Evolutionary conservation across 2,329 filamentous ascomycete genomes (phyloP).

Genomic region (Paraphoma chrysanthemicola): DNA sequence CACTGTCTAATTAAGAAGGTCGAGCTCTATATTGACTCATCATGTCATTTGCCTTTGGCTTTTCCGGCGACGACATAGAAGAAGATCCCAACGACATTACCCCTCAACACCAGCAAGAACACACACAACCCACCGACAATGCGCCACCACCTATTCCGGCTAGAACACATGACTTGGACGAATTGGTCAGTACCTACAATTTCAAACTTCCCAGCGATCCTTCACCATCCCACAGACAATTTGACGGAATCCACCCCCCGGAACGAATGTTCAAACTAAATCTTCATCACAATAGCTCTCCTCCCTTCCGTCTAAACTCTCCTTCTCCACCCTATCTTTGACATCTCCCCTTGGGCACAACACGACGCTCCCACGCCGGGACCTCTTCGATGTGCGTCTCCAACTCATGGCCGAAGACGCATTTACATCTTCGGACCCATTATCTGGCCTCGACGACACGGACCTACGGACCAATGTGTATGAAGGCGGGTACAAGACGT

Average conservation of each 20-base stretch:
- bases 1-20: not conserved
- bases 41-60: slow-evolving; percentile 63
- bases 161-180: slow-evolving; percentile 53
- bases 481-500: slow-evolving; percentile 88
- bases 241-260: not conserved
- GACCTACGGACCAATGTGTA: slow-evolving; percentile 84
- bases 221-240: not conserved
- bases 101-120: slow-evolving; percentile 9
- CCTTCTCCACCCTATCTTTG: slow-evolving; percentile 69
- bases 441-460: slow-evolving; percentile 57
- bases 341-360: slow-evolving; percentile 63
- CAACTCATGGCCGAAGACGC: slow-evolving; percentile 78
- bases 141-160: slow-evolving; percentile 45
- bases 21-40: slow-evolving; percentile 1
- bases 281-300: slow-evolving; percentile 57
- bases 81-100: slow-evolving; percentile 50
- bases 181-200: slow-evolving; percentile 51
- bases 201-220: too few species aligned
- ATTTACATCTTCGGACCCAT: slow-evolving; percentile 16
- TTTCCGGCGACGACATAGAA: slow-evolving; percentile 66
- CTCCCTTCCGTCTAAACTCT: slow-evolving; percentile 74
- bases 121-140: slow-evolving; percentile 8
- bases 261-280: not conserved
- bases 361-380: slow-evolving; percentile 71
- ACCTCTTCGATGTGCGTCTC: slow-evolving; percentile 81